phyloP scores from a whole-genome alignment of 164 flowering plant species.

The Tetracentron sinense region DNA sequence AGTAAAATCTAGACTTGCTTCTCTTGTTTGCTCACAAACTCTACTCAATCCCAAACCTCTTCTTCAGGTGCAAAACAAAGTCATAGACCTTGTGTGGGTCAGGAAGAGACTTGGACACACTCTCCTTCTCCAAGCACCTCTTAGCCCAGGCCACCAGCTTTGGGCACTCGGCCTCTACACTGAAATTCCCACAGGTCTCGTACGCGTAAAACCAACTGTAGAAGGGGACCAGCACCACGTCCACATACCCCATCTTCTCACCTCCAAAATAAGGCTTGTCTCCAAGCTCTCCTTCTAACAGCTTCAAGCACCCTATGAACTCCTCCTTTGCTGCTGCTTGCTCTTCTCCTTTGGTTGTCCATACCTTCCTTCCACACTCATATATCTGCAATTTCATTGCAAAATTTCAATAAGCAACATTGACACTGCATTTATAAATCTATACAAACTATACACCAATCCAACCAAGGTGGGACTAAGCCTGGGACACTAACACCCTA shows the following conservation, averaged over 20 bases:
- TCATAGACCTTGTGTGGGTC: background rate
- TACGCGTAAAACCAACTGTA: background rate
- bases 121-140: conserved; percentile 6
- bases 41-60: background rate
- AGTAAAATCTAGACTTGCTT: no score
- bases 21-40: no score
- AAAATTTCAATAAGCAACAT: no score
- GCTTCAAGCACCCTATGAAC: background rate
- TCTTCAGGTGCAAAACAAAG: background rate
- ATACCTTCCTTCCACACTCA: background rate
- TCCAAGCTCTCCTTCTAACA: background rate
- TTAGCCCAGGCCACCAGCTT: background rate
- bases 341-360: background rate
- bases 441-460: no score
- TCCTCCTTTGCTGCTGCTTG: conserved; percentile 4
- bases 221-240: background rate
- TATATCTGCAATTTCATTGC: no score
- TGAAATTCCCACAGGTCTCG: conserved; percentile 1
- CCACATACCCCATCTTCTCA: background rate
- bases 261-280: conserved; percentile 2
- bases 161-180: background rate
- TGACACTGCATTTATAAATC: no score
- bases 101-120: conserved; percentile 5
- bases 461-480: no score
- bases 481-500: no score